Conservation (phyloP, 1,139 yeast species). For the Geotrichum carabidarum region DNA sequence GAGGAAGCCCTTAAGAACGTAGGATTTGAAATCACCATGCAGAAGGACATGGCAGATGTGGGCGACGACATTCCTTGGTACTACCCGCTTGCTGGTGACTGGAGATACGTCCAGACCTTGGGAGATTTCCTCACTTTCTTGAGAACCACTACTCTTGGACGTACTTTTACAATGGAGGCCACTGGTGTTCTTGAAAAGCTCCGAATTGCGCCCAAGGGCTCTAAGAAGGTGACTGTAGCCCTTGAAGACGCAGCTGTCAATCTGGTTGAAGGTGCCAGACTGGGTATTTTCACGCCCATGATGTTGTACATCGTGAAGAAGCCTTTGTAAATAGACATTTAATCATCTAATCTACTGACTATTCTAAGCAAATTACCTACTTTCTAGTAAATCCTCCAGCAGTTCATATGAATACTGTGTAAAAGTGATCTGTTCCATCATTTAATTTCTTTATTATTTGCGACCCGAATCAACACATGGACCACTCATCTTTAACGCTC, state of each 20-base stretch:
- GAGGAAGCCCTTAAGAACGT: slow-evolving; percentile 77
- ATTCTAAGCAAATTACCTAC: too few relatives aligned
- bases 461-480: too few relatives aligned
- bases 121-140: slow-evolving; percentile 77
- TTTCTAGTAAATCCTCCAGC: too few relatives aligned
- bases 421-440: too few relatives aligned
- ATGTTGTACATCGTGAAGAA: slow-evolving; percentile 83
- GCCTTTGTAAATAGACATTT: slow-evolving; percentile 42
- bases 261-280: slow-evolving; percentile 87
- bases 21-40: slow-evolving; percentile 76
- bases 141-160: slow-evolving; percentile 85
- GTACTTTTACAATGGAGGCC: slow-evolving; percentile 73
- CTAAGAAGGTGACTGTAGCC: slow-evolving; percentile 83
- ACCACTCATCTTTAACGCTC: too few relatives aligned
- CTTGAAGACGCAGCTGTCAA: slow-evolving; percentile 96
- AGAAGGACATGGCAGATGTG: slow-evolving; percentile 75
- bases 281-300: slow-evolving; percentile 92
- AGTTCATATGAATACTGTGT: too few relatives aligned
- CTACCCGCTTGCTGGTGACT: slow-evolving; percentile 92
- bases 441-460: too few relatives aligned
- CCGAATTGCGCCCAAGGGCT: slow-evolving; percentile 91
- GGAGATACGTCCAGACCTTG: slow-evolving; percentile 75
- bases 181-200: slow-evolving; percentile 76
- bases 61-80: slow-evolving; percentile 94
- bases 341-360: too few relatives aligned